These are phyloP conservation scores for Letharia columbiana DNA, from an alignment of 495 filamentous ascomycete genomes.

Conservation along the genomic window DNA sequence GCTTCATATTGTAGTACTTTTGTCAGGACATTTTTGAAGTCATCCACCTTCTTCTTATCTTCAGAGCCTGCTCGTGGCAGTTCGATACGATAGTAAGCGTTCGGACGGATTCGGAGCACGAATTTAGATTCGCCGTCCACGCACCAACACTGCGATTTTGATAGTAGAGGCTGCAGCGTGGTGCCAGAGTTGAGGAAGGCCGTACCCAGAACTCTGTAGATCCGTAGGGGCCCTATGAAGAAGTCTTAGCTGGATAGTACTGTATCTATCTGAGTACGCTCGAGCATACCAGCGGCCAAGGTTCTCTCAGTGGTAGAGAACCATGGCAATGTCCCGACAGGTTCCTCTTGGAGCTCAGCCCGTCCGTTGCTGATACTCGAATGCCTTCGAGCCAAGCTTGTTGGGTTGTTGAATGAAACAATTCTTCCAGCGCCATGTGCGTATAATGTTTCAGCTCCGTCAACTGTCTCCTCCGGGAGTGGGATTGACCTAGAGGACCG, in stretches of 20 bases:
- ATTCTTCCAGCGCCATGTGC: constrained; percentile 34
- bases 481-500: constrained; percentile 24
- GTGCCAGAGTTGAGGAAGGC: constrained; percentile 77
- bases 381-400: constrained; percentile 19
- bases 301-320: constrained; percentile 69
- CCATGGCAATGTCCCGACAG: constrained; percentile 56
- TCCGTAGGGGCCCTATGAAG: constrained; percentile 56
- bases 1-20: constrained; percentile 75
- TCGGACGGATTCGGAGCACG: constrained; percentile 66
- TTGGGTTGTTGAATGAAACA: constrained; percentile 35
- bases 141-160: constrained; percentile 87
- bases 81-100: constrained; percentile 85
- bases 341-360: constrained; percentile 18
- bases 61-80: constrained; percentile 54
- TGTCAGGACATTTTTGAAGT: constrained; percentile 59
- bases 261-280: background rate
- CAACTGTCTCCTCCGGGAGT: constrained; percentile 21
- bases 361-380: constrained; percentile 25
- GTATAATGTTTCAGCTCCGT: constrained; percentile 36
- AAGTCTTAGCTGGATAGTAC: background rate
- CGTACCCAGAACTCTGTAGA: constrained; percentile 72
- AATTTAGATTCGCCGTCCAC: constrained; percentile 79
- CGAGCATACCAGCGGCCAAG: constrained; percentile 57
- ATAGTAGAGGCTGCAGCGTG: constrained; percentile 73
- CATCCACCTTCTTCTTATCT: constrained; percentile 49